Conservation (phyloP, 306 rosid species). For the Macrotyloma uniflorum region DNA sequence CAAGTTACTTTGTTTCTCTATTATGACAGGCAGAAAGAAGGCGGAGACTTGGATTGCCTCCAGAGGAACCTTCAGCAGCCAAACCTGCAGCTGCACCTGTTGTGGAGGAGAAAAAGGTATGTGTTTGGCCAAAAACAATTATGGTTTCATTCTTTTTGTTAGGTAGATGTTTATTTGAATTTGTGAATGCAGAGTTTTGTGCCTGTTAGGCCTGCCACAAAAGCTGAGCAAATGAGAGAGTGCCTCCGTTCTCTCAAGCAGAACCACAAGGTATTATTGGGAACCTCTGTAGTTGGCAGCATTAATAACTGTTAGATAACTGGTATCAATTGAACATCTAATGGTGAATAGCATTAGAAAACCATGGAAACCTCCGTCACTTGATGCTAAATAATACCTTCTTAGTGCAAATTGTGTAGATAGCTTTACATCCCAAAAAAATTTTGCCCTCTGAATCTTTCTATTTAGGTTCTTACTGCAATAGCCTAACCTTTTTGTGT, state of each 20-base stretch:
- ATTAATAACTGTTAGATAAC: constrained; percentile 11
- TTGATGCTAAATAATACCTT: background rate
- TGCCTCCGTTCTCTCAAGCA: constrained; percentile 90
- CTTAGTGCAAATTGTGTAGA: background rate
- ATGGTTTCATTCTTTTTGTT: background rate
- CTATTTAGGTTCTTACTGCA: background rate
- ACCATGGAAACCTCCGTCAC: background rate
- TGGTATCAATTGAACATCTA: constrained; percentile 11
- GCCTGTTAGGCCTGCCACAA: constrained; percentile 87
- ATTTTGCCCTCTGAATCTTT: background rate
- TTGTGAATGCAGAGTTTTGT: constrained; percentile 59
- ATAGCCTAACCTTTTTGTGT: background rate
- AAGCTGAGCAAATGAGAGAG: constrained; percentile 92
- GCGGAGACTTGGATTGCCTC: constrained; percentile 83
- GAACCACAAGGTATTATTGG: constrained; percentile 74
- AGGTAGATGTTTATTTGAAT: constrained; percentile 37
- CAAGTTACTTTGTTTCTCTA: constrained; percentile 24
- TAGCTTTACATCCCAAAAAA: constrained; percentile 19
- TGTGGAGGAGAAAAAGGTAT: constrained; percentile 91
- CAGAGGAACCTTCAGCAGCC: constrained; percentile 74
- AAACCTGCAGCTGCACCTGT: constrained; percentile 76
- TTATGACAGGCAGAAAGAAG: constrained; percentile 88
- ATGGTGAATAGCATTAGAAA: constrained; percentile 3
- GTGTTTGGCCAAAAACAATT: constrained; percentile 25
- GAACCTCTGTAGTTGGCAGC: constrained; percentile 4